Base-by-base conservation (phyloP, 2,329 filamentous ascomycete genomes). In the Bretziella fagacearum region DNA sequence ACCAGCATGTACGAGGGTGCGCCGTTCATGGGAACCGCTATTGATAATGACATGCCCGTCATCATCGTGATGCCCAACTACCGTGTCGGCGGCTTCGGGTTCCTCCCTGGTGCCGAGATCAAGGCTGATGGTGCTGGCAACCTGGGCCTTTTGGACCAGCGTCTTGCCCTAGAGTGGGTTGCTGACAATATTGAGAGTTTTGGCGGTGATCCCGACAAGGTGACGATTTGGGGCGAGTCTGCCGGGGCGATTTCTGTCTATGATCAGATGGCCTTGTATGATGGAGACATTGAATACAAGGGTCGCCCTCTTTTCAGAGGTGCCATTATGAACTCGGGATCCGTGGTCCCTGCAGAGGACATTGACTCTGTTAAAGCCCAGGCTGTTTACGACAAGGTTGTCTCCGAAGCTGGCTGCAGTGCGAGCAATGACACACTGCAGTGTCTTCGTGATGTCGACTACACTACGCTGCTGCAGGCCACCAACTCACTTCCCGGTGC, bases 41-140 rank as follows among this genome's bases (percentile, higher is more conserved):
- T 69, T 47, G 48, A 56, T 6, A 54, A 69, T 33, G 65, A 65
- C 25, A 71, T 77, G 55, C 71, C 73, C 0, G 67, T 81, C 44
- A 62, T 83, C 32, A 75, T 74, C 42, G 77, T 82, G 0, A 66
- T 70, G 0, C 70, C 80, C 51, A 80, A 79, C 56, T 81, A 81
- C 58, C 71, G 74, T 1, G 60, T 77, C 1, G 70, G 69, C n/a
- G 73, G 68, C 0, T 79, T 79, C 53, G 77, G 76, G 0, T 80
- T 79, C 56, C 53, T 79, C 52, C 64, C 69, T 0, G 74, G 74
- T 1, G 65, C 65, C 41, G 71, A 78, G 54, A 62, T 79, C 22
- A 58, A 70, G 3, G 62, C 62, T 3, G 72, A 75, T 50, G 73
- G 73, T 0, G 64, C 68, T 2, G 57, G 69, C 1, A 81, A 81